A percentile compares a stretch with the other conserved stretches of the same genome.
phyloP scores from a whole-genome alignment of 192 early-diverging fungal species.

The Phycomyces nitens region DNA sequence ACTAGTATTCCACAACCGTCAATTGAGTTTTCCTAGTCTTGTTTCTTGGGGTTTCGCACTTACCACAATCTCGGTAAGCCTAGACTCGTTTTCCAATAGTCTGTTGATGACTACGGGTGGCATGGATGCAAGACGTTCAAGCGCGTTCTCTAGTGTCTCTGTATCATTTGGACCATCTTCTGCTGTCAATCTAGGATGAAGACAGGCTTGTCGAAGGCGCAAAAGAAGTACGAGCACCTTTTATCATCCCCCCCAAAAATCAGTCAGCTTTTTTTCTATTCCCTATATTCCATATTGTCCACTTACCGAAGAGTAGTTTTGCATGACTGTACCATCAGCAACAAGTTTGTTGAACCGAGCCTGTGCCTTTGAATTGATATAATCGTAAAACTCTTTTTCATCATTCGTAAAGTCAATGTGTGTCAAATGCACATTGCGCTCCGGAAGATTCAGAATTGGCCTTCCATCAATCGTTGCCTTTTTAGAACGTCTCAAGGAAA shows the following conservation, averaged over 20 bases:
- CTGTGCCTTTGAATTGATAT: constrained; percentile 31
- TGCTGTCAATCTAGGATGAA: constrained; percentile 45
- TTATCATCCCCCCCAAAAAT: neutral
- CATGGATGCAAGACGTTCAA: too few relatives aligned
- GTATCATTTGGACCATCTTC: neutral
- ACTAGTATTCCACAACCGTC: too few relatives aligned
- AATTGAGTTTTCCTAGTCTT: too few relatives aligned
- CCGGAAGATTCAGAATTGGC: constrained; percentile 64
- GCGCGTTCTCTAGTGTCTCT: neutral
- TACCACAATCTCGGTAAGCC: constrained; percentile 1
- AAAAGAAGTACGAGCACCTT: constrained; percentile 47
- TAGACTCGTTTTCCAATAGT: neutral
- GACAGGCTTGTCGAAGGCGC: constrained; percentile 51
- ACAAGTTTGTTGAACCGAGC: constrained; percentile 46
- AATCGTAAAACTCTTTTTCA: constrained; percentile 58
- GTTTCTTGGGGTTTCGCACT: too few relatives aligned
- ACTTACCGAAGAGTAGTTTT: constrained; percentile 51
- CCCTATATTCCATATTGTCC: too few relatives aligned
- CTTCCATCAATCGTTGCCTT: constrained; percentile 54
- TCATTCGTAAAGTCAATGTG: constrained; percentile 44
- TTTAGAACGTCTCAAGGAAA: constrained; percentile 68
- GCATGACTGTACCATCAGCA: constrained; percentile 47
- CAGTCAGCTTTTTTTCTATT: too few relatives aligned
- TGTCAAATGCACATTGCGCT: constrained; percentile 44
- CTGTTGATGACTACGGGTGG: neutral